These are phyloP conservation scores for Starmerella sirachaensis DNA, from an alignment of 805 yeast species.

Conservation along the genomic window DNA sequence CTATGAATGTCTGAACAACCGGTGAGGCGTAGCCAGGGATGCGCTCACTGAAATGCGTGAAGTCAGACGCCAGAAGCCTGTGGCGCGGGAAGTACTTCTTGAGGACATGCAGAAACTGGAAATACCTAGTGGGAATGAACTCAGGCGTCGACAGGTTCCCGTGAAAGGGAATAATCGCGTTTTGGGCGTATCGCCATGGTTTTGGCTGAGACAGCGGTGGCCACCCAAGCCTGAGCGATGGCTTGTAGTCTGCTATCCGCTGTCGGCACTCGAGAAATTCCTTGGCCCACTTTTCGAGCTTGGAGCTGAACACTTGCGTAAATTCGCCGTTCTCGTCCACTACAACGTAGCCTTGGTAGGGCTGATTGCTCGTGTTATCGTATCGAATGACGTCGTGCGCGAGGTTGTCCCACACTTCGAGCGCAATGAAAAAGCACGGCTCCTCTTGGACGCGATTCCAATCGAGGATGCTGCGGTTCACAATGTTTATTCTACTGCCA, in stretches of 20 bases:
- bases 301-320: conserved; percentile 56
- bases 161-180: conserved; percentile 50
- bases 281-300: conserved; percentile 41
- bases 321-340: conserved; percentile 64
- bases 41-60: conserved; percentile 34
- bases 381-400: conserved; percentile 72
- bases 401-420: conserved; percentile 76
- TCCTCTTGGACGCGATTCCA: conserved; percentile 52
- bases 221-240: conserved; percentile 28
- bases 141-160: conserved; percentile 61
- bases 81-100: conserved; percentile 62
- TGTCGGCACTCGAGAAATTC: conserved; percentile 46
- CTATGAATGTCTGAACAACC: conserved; percentile 64
- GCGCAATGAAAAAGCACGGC: conserved; percentile 65
- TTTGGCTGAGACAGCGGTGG: conserved; percentile 54
- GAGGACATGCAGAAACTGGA: conserved; percentile 53
- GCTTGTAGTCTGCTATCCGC: conserved; percentile 22
- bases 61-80: conserved; percentile 61
- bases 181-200: conserved; percentile 33
- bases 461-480: conserved; percentile 63
- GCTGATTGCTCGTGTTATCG: conserved; percentile 52
- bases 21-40: conserved; percentile 55
- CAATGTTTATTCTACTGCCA: conserved; percentile 44
- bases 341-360: conserved; percentile 67
- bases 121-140: conserved; percentile 65